Conservation (phyloP, 164 flowering plant species). For the Vitis riparia region DNA sequence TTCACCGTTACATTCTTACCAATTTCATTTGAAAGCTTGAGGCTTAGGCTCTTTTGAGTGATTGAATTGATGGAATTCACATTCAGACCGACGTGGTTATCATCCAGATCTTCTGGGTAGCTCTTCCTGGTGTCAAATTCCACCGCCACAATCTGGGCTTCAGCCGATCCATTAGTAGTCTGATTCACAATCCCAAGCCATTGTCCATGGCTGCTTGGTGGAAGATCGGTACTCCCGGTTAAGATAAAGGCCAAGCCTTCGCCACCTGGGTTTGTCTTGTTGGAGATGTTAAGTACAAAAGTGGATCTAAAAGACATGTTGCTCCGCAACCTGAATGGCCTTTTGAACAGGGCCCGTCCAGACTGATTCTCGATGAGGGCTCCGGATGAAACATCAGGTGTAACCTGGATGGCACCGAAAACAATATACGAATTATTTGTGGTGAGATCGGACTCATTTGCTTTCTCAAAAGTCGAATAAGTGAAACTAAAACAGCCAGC, state of each 20-base stretch:
- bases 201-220: conserved; percentile 41
- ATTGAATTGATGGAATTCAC: conserved; percentile 38
- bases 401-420: no score
- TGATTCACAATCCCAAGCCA: conserved; percentile 64
- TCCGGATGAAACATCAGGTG: no score
- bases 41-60: conserved; percentile 18
- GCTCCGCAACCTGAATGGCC: conserved; percentile 20
- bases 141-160: conserved; percentile 35
- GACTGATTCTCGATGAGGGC: background rate
- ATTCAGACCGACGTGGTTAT: conserved; percentile 56
- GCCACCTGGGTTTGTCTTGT: conserved; percentile 28
- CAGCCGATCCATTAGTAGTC: conserved; percentile 23
- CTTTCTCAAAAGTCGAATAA: no score
- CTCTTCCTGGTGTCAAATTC: conserved; percentile 68
- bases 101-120: conserved; percentile 38
- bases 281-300: conserved; percentile 29
- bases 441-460: no score
- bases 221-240: conserved; percentile 22
- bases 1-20: conserved; percentile 12
- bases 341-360: conserved; percentile 6
- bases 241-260: conserved; percentile 66
- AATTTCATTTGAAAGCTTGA: conserved; percentile 17
- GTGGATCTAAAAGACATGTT: conserved; percentile 34
- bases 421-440: no score
- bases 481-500: no score